These are phyloP conservation scores for Aspergillus intermedius DNA, from an alignment of 2,329 filamentous ascomycete species.

Conservation along the genomic window DNA sequence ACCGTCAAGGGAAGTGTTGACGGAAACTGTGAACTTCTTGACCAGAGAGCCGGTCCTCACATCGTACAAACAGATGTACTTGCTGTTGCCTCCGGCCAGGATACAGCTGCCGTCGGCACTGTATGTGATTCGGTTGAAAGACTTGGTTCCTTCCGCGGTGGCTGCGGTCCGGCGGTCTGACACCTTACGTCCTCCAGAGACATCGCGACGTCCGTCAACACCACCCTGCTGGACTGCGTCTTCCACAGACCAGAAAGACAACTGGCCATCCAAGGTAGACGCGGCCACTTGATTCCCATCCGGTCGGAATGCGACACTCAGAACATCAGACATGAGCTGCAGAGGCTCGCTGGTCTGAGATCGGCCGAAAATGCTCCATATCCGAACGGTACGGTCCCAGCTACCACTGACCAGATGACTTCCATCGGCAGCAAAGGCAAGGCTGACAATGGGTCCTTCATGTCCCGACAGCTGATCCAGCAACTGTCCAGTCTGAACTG, in stretches of 20 bases:
- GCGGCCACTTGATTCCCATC: slow-evolving; percentile 88
- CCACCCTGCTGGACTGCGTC: slow-evolving; percentile 81
- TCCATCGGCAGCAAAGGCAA: slow-evolving; percentile 85
- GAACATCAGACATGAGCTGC: slow-evolving; percentile 83
- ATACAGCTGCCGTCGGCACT: slow-evolving; percentile 88
- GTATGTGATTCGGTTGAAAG: slow-evolving; percentile 80
- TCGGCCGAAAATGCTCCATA: slow-evolving; percentile 92
- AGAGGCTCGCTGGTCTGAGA: slow-evolving; percentile 93
- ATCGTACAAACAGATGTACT: slow-evolving; percentile 98
- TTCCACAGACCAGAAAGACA: slow-evolving; percentile 90
- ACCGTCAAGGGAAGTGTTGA: slow-evolving; percentile 91
- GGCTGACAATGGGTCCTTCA: slow-evolving; percentile 82
- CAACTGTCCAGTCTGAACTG: slow-evolving; percentile 91
- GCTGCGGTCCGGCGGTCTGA: slow-evolving; percentile 85
- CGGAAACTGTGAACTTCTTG: slow-evolving; percentile 91
- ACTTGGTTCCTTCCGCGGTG: slow-evolving; percentile 83
- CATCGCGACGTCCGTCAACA: slow-evolving; percentile 83
- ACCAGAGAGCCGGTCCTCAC: slow-evolving; percentile 83
- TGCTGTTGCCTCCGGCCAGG: slow-evolving; percentile 89
- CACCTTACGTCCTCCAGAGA: slow-evolving; percentile 83
- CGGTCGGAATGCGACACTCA: slow-evolving; percentile 78
- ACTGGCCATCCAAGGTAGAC: slow-evolving; percentile 84
- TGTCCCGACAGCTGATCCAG: slow-evolving; percentile 87
- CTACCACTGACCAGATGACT: slow-evolving; percentile 80
- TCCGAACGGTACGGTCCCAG: slow-evolving; percentile 91